phyloP scores from a whole-genome alignment of 2,329 filamentous ascomycete genomes.

The Penicillium occitanis region DNA sequence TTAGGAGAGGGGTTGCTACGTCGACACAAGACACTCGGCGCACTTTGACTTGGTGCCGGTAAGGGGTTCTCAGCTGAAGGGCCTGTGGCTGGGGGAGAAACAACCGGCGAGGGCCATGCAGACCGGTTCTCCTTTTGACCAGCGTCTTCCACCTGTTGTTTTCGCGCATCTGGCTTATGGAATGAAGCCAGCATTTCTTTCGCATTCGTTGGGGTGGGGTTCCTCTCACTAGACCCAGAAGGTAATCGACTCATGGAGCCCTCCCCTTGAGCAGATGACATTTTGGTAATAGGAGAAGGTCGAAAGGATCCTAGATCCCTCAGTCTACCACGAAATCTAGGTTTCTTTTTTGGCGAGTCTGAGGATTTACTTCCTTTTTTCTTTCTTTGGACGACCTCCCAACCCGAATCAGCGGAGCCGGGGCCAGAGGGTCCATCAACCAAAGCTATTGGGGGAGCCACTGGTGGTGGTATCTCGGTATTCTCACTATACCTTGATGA shows the following conservation, averaged over 20 bases:
- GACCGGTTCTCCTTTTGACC: constrained; percentile 31
- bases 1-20: constrained; percentile 19
- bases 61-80: constrained; percentile 22
- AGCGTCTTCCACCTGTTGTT: constrained; percentile 23
- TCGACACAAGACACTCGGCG: constrained; percentile 22
- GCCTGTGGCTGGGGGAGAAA: constrained; percentile 27
- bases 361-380: constrained; percentile 13
- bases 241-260: constrained; percentile 32
- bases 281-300: constrained; percentile 26
- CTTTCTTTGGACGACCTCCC: constrained; percentile 34
- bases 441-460: constrained; percentile 17
- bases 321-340: constrained; percentile 15
- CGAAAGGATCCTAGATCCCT: constrained; percentile 25
- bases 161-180: constrained; percentile 37
- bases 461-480: constrained; percentile 30
- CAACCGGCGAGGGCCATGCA: constrained; percentile 38
- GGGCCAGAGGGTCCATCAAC: constrained; percentile 1
- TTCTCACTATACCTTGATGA: constrained; percentile 31
- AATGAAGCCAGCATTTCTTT: constrained; percentile 41
- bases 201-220: constrained; percentile 36
- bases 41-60: constrained; percentile 11
- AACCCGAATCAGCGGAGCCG: constrained; percentile 29
- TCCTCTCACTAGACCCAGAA: constrained; percentile 23
- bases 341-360: constrained; percentile 22
- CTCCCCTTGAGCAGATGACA: constrained; percentile 32